Conservation (phyloP, 352 stramenopile genomes). For the Phytophthora colocasiae region DNA sequence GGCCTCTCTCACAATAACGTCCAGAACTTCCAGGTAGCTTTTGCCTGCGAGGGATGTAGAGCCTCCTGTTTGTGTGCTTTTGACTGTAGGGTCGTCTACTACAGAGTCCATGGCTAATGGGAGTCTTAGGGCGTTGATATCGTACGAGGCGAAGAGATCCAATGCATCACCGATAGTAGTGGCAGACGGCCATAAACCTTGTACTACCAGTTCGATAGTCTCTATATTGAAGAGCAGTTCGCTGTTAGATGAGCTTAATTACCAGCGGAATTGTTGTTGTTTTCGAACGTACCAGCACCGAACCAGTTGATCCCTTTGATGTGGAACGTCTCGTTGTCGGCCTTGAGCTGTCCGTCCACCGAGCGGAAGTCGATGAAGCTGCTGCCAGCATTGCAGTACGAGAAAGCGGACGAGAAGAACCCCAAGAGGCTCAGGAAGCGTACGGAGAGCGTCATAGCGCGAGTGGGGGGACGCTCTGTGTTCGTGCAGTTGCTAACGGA, state of each 20-base stretch:
- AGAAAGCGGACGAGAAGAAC: background rate
- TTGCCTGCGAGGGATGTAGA: conserved; percentile 48
- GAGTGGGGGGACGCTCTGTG: conserved; percentile 6
- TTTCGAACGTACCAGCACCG: conserved; percentile 50
- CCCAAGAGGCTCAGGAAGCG: conserved; percentile 6
- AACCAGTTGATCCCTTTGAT: conserved; percentile 85
- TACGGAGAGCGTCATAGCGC: conserved; percentile 2
- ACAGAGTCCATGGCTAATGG: conserved; percentile 77
- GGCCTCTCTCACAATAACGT: conserved; percentile 59
- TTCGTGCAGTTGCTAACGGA: too few species aligned
- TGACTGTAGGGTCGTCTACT: conserved; percentile 52
- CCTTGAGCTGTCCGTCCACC: conserved; percentile 59
- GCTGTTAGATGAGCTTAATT: background rate
- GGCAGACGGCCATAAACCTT: conserved; percentile 72
- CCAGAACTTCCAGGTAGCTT: conserved; percentile 69
- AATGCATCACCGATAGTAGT: conserved; percentile 61
- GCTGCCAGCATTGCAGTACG: conserved; percentile 17
- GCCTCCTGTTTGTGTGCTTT: conserved; percentile 54
- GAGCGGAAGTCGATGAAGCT: conserved; percentile 73
- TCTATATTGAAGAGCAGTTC: conserved; percentile 32
- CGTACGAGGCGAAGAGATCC: conserved; percentile 53
- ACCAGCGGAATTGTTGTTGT: too few species aligned
- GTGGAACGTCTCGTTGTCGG: conserved; percentile 61
- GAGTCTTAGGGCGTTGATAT: conserved; percentile 69
- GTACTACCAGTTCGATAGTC: conserved; percentile 62